phyloP scores from a whole-genome alignment of 768 basidiomycete species.

The Calocybe indica region DNA sequence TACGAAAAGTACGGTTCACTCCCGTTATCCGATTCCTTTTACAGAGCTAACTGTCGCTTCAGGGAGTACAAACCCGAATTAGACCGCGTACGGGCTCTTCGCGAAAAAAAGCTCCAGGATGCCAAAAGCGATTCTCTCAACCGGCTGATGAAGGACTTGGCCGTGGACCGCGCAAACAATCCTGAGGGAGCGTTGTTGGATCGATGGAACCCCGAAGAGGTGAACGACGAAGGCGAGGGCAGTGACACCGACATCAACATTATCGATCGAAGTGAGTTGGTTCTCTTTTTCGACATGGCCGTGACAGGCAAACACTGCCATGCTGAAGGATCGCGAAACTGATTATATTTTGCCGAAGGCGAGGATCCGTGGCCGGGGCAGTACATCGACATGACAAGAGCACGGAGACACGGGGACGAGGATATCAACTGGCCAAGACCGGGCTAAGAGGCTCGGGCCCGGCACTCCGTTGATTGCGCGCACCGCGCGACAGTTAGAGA shows the following conservation, averaged over 20 bases:
- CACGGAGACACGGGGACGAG: constrained; percentile 48
- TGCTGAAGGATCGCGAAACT: constrained; percentile 8
- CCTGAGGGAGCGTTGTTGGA: constrained; percentile 51
- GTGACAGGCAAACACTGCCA: constrained; percentile 1
- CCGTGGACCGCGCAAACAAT: constrained; percentile 63
- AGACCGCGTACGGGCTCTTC: constrained; percentile 55
- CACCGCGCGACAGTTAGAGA: too few species aligned
- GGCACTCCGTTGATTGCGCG: too few species aligned
- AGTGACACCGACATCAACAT: constrained; percentile 49
- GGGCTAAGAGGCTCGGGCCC: constrained; percentile 20
- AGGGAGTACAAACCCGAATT: constrained; percentile 94
- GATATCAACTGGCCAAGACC: constrained; percentile 71
- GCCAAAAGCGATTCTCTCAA: constrained; percentile 73
- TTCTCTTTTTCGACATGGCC: not conserved
- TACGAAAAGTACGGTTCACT: constrained; percentile 69
- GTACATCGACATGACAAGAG: constrained; percentile 68
- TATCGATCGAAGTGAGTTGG: constrained; percentile 63
- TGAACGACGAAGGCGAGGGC: constrained; percentile 52
- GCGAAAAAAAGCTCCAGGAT: constrained; percentile 59
- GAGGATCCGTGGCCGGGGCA: constrained; percentile 68
- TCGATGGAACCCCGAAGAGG: constrained; percentile 56
- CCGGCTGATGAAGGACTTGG: constrained; percentile 74
- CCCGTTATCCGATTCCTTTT: not conserved
- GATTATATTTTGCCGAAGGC: constrained; percentile 30
- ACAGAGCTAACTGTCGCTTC: constrained; percentile 6